phyloP scores from a whole-genome alignment of 768 basidiomycete genomes.

The Mycena sanguinolenta region DNA sequence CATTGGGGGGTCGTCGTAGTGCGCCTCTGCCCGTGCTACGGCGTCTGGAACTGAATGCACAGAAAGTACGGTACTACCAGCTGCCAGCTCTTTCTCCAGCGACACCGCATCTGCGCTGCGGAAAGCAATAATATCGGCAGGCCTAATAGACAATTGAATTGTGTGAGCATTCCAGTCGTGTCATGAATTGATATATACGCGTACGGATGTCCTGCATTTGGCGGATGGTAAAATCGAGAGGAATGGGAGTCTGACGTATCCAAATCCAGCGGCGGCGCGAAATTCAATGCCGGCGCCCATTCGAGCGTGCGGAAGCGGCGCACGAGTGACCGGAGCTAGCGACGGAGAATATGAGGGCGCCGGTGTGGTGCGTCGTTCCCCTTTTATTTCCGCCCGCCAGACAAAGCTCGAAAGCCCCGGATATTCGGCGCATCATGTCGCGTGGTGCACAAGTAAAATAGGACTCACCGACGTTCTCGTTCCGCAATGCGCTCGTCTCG shows the following conservation, averaged over 20 bases:
- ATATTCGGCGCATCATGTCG: constrained; percentile 51
- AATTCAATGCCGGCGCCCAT: too few relatives aligned
- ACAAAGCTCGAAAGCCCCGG: constrained; percentile 87
- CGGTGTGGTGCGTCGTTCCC: too few relatives aligned
- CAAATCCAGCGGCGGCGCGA: too few relatives aligned
- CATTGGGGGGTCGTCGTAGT: constrained; percentile 18
- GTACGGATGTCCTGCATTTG: too few relatives aligned
- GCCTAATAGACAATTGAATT: background rate
- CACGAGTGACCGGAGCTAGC: too few relatives aligned
- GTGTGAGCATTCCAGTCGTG: too few relatives aligned
- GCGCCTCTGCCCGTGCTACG: background rate
- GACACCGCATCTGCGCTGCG: background rate
- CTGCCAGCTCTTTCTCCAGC: background rate
- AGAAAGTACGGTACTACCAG: background rate
- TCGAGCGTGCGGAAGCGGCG: too few relatives aligned
- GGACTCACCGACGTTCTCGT: constrained; percentile 89
- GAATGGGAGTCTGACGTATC: too few relatives aligned
- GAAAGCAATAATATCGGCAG: background rate
- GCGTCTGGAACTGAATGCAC: background rate
- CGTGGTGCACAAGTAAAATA: background rate
- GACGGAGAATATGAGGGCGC: too few relatives aligned
- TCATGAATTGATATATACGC: too few relatives aligned
- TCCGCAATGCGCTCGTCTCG: constrained; percentile 90
- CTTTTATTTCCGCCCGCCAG: constrained; percentile 79
- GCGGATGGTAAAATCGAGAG: too few relatives aligned